Conservation (phyloP, 73 alveolate genomes). For the Tetrahymena borealis region DNA sequence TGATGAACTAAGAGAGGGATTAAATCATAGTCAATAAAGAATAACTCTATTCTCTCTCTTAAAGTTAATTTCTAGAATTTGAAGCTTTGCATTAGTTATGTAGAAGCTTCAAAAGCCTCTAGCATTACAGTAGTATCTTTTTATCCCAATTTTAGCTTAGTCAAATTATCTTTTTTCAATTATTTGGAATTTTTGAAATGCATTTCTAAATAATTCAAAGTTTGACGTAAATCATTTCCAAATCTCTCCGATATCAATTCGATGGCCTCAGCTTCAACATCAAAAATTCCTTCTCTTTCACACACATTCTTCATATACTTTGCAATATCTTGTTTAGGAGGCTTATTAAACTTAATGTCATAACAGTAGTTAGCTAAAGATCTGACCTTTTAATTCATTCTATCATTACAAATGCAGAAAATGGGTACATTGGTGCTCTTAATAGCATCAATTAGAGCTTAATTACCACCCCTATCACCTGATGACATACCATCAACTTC, state of each 20-base stretch:
- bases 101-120: conserved; percentile 88
- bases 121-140: conserved; percentile 88
- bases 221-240: conserved; percentile 86
- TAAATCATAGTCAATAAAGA: conserved; percentile 91
- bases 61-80: conserved; percentile 53
- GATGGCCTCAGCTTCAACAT: conserved; percentile 61
- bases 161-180: conserved; percentile 26
- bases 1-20: conserved; percentile 90
- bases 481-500: conserved; percentile 98
- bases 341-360: conserved; percentile 89
- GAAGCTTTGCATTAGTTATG: conserved; percentile 59
- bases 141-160: conserved; percentile 20
- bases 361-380: conserved; percentile 84
- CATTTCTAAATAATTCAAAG: conserved; percentile 84
- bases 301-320: conserved; percentile 75
- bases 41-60: conserved; percentile 78
- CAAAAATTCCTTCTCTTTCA: conserved; percentile 67
- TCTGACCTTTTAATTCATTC: conserved; percentile 71
- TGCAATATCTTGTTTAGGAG: conserved; percentile 64
- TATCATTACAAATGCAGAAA: conserved; percentile 94
- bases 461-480: conserved; percentile 95
- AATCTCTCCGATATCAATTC: conserved; percentile 76
- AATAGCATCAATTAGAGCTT: conserved; percentile 86
- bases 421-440: conserved; percentile 92
- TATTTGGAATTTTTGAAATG: conserved; percentile 52